Base-by-base conservation (phyloP, 768 basidiomycete genomes). In the Trametes maxima region DNA sequence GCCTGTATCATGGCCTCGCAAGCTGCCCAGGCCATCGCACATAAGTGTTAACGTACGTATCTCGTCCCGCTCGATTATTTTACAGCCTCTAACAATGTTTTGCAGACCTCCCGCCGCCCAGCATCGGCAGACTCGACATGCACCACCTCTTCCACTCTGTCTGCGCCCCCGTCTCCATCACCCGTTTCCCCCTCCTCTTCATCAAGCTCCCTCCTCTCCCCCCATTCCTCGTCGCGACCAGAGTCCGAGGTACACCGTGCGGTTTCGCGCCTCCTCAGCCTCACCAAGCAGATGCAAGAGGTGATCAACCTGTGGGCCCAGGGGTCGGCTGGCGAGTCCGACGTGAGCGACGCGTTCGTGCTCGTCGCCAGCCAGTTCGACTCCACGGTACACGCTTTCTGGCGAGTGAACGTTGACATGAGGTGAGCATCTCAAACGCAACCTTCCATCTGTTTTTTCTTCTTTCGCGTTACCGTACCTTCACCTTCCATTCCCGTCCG, bases 301-400 rank as follows among this genome's bases (percentile, higher is more conserved):
- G 75, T 82, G 1, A 81, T 95, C 47, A 79, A 76, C 25, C 81
- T 81, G 60, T 95, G 94, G 94, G 83, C 86, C 50, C 63, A 75
- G 1, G 77, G 80, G 3, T 77, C 82, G 46, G 85, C 85, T 1
- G 75, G 81, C 1, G 89, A 93, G 54, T 77, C 74, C 14, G 79
- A 92, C 69, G 93, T 98, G 68, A 93, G 90, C 79, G 87, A 96
- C 72, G 83, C 91, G 54, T 98, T 94, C 72, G 91, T 98, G 55
- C 83, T 86, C 67, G 83, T 97, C 16, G 94, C 94, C 45, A 89
- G 90, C 69, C 89, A 95, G 66, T 95, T 97, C 78, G 94, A 95
- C 73, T 75, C 81, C 2, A 88, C 88, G 43, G 83, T 92, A 21
- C 79, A 75, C 40, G 91, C 94, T 0, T 97, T 98, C 69, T 80